Evolutionary conservation across 805 yeast genomes (phyloP), one percentile per base, ranked within the genome.

Genomic region (Tetrapisispora taiwanensis): DNA sequence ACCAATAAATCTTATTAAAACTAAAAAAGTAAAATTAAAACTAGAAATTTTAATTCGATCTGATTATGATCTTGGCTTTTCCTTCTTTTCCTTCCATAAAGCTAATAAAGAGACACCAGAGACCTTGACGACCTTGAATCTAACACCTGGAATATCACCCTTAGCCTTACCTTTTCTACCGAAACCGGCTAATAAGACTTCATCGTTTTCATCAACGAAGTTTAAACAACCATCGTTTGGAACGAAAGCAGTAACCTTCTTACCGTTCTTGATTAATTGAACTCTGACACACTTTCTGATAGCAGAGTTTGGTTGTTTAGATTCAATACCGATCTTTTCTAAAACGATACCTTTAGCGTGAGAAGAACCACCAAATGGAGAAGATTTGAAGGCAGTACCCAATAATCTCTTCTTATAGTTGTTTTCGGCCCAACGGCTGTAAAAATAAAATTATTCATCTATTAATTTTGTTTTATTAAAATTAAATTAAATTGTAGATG

Each of bases 121-220:
- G 66, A 92, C 98, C 82, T 92, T 92, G 73, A 92, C 98, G 72
- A 92, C 98, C 86, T 92, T 92, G 88, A 92, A 92, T 85, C 98
- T 90, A 71, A 92, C 98, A 87, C 98, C 98, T 75, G 98, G 98
- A 71, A 92, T 90, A 90, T 92, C 98, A 82, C 98, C 98, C 95
- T 92, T 92, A 74, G 98, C 98, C 83, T 92, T 92, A 81, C 98
- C 98, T 83, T 95, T 92, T 80, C 97, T 88, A 87, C 99, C 99
- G 88, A 92, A 92, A 82, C 99, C 99, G 68, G 99, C 97, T 66
- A 92, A 81, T 68, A 92, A 79, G 66, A 92, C 99, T 76, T 92
- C 97, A 78, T 92, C 99, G 81, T 92, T 92, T 80, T 92, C 97
- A 73, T 92, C 99, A 67, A 92, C 97, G 66, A 83, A 92, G 92